Evolutionary conservation across 139 green algal genomes (phyloP), one percentile per base, ranked within the genome.

Genomic region (Chlorella sp.): DNA sequence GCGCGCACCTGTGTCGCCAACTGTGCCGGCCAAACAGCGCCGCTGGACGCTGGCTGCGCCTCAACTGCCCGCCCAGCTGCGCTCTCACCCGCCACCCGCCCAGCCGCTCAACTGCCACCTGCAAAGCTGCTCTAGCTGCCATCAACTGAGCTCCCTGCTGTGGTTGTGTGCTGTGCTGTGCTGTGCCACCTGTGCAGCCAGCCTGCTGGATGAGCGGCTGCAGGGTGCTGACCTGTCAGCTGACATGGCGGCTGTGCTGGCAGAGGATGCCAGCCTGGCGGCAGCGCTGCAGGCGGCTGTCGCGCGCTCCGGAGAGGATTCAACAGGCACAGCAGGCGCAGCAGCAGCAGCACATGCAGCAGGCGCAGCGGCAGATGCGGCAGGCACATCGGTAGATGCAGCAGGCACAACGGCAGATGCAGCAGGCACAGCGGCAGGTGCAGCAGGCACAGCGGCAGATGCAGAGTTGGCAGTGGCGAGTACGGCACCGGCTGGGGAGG

Each of bases 171-270:
- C n/a, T n/a, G 48, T 9, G 7, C 32, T n/a, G 28, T 42, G 4
- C 32, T 80, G 28, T 22, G n/a, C 73, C 73, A 26, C 32, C 73
- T 80, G 32, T 85, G 48, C 71, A 86, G 83, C 76, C 7, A 69
- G 81, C 14, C 2, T 80, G 24, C 30, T 84, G 26, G 57, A 88
- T 21, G 71, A 71, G 57, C 73, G 28, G 36, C 71, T 91, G 73
- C 26, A 34, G 5, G 48, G 34, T 0, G 69, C 60, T 21, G 89
- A 89, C 83, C 32, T 85, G 37, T 12, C 30, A 26, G n/a, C 37
- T 1, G 34, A 89, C 53, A 21, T 53, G 21, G 71, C 34, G n/a
- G 85, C 71, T 3, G 85, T 89, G 32, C 85, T 89, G 42, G 71
- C 34, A 0, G 85, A 82, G 18, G 42, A 89, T n/a, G 19, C 69